Percentiles rank a stretch among this genome's conserved stretches.
phyloP scores from a whole-genome alignment of 2,329 filamentous ascomycete genomes.

The Fusarium euwallaceae region DNA sequence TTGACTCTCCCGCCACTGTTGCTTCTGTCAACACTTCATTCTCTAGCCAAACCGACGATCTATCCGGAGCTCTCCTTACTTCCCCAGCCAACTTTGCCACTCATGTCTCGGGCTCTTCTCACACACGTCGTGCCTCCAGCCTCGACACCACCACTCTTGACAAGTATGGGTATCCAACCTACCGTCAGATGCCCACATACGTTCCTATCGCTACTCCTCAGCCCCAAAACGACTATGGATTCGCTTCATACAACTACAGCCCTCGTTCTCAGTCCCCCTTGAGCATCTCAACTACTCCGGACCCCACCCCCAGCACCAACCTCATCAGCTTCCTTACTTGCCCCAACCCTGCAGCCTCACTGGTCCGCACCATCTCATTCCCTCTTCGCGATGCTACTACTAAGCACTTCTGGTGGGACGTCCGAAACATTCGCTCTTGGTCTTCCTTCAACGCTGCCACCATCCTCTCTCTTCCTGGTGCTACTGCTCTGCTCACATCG shows the following conservation, averaged over 20 bases:
- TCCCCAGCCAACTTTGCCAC: constrained; percentile 73
- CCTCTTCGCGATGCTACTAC: constrained; percentile 74
- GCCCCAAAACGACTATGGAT: constrained; percentile 57
- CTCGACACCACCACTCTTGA: constrained; percentile 75
- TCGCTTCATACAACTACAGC: constrained; percentile 55
- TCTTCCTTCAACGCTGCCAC: constrained; percentile 79
- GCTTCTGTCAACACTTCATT: constrained; percentile 55
- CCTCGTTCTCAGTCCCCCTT: constrained; percentile 61
- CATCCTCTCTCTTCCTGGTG: constrained; percentile 79
- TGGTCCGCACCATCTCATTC: constrained; percentile 84
- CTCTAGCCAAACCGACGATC: constrained; percentile 51
- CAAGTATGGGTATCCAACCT: constrained; percentile 86
- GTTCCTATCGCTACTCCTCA: constrained; percentile 38
- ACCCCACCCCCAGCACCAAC: constrained; percentile 71
- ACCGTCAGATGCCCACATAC: constrained; percentile 76
- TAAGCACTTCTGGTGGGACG: constrained; percentile 96
- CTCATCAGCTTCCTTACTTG: constrained; percentile 83
- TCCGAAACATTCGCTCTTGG: constrained; percentile 89
- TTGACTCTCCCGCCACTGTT: constrained; percentile 42
- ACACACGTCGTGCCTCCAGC: constrained; percentile 72
- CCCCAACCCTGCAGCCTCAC: constrained; percentile 83
- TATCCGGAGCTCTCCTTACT: constrained; percentile 69
- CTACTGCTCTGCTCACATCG: constrained; percentile 79
- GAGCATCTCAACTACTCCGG: constrained; percentile 57
- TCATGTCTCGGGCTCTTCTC: constrained; percentile 46